Evolutionary conservation across 495 filamentous ascomycete species (phyloP), one percentile per base, ranked within the genome.

Genomic region (Penicillium soppii): DNA sequence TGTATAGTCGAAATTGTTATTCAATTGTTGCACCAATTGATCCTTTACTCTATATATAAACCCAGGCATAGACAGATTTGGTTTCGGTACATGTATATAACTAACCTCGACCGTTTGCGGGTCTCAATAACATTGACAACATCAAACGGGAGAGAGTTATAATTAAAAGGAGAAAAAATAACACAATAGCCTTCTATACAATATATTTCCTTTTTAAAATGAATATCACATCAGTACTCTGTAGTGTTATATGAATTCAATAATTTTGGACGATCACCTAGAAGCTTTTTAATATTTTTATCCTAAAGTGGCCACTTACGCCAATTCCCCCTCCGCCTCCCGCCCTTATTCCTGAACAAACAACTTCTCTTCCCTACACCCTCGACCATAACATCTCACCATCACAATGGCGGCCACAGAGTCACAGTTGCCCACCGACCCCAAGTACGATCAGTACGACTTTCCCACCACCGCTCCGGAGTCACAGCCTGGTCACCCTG

Each of bases 401-500:
- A 50, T 59, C 59, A 73, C 52, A 52, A 80, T 80, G 73, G 68
- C 72, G 25, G 63, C 66, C 37, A 47, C 61, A 33, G 63, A 70
- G 40, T 48, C 58, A 21, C 56, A 69, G 56, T 43, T 88, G 68
- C 72, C 84, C 65, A 75, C 83, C 47, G 88, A 95, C 68, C 78
- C 89, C 59, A 96, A 95, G 72, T 97, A 97, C 78, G 92, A 98
- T 72, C 71, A 92, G 74, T 96, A 95, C 75, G 92, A 96, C 66
- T 97, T 78, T 74, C 94, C 94, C 43, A 92, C 84, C 44, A 91
- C 79, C 20, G 82, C 86, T 36, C 84, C 89, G 32, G 78, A 80
- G 39, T 61, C 77, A 9, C 80, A 85, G 58, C 71, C 74, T 55
- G 94, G 94, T 38, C 94, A 97, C 68, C 87, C 94, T 48, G 94